Base-by-base conservation (phyloP, 208 protist genomes). In the Trichomonas gallinae region DNA sequence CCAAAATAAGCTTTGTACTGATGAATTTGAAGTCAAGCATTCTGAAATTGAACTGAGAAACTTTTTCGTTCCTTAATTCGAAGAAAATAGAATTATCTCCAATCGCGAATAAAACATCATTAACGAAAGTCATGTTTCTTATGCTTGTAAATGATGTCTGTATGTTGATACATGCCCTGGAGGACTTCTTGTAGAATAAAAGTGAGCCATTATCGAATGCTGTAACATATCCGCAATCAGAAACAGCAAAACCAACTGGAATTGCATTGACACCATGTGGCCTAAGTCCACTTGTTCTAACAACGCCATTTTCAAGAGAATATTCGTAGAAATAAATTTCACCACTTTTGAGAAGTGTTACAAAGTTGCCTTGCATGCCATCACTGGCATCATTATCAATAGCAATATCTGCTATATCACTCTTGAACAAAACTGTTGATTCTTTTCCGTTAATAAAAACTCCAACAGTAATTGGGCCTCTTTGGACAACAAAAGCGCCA, bases 361-460 rank as follows among this genome's bases (percentile, higher is more conserved):
- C 42, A 15, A 93, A 93, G 15, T 9, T 38, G 0, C 87, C 87
- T 8, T 23, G 17, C 10, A 42, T 38, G 0, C 40, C 17, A 48
- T 34, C 17, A 38, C 44, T 51, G 1, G 17, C 15, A 15, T 34
- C 21, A 17, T 93, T 44, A 51, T 93, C 44, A 51, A 93, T 58
- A n/a, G 44, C n/a, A 38, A 93, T 21, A 36, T 93, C 87, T 17
- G 2, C 17, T 17, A 93, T 38, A 0, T 93, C 87, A 17, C 0
- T 51, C 4, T 48, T 38, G 26, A 93, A 51, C 31, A 93, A 38
- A 34, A 93, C 15, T 17, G 87, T 42, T 34, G 10, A n/a, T 42
- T 93, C 87, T 93, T 93, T 93, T 4, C 87, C 87, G 9, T 93
- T 44, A 15, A 93, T 93, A 26, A 93, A 93, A 44, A 93, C n/a